phyloP scores from a whole-genome alignment of 2,329 filamentous ascomycete genomes.

The Anthostomella pinea region DNA sequence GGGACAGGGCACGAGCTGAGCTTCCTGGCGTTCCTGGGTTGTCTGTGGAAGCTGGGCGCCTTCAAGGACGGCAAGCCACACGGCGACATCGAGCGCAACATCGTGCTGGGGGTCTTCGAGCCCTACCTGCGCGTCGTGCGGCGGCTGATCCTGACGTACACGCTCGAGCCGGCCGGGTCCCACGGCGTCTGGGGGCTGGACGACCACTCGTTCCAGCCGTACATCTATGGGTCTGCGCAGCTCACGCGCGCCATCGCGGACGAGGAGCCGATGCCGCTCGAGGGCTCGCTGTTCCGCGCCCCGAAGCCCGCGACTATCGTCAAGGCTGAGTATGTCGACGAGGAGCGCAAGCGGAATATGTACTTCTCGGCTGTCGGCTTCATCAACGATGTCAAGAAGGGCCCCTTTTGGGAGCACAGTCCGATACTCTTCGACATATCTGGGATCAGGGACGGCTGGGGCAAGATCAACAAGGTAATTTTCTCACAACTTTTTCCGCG shows the following conservation, averaged over 20 bases:
- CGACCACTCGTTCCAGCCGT: conserved; percentile 90
- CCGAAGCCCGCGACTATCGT: conserved; percentile 70
- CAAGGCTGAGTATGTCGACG: conserved; percentile 61
- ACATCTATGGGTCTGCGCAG: conserved; percentile 93
- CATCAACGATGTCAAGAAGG: conserved; percentile 94
- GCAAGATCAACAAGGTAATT: conserved; percentile 85
- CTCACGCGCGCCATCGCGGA: conserved; percentile 71
- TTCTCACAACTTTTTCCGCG: neutral
- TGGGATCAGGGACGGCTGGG: conserved; percentile 90
- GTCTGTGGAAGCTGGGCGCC: conserved; percentile 84
- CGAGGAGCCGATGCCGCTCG: conserved; percentile 63
- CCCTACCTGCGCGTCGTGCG: conserved; percentile 74
- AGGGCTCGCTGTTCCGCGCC: conserved; percentile 71
- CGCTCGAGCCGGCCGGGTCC: conserved; percentile 89
- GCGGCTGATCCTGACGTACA: conserved; percentile 83
- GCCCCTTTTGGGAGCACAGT: conserved; percentile 96
- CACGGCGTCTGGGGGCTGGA: conserved; percentile 99
- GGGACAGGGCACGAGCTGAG: conserved; percentile 95
- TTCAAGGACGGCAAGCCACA: conserved; percentile 59
- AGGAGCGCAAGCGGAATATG: conserved; percentile 68
- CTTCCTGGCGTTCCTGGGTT: conserved; percentile 86
- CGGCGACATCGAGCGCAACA: conserved; percentile 67
- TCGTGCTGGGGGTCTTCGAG: conserved; percentile 80
- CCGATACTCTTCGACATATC: conserved; percentile 93
- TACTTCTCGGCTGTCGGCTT: conserved; percentile 96